Conservation (phyloP, 441 rosid species). For the Theobroma grandiflorum region DNA sequence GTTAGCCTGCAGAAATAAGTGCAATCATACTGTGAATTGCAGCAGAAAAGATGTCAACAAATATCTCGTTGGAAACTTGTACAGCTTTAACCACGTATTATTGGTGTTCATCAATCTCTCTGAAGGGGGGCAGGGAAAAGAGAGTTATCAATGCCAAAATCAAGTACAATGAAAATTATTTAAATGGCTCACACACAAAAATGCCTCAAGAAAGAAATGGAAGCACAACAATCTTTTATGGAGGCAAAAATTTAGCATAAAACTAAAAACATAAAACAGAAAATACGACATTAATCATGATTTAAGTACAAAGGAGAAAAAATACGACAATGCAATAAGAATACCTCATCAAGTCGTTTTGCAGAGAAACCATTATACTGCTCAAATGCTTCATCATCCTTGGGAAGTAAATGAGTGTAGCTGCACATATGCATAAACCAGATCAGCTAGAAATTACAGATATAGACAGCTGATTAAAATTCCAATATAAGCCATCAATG, state of each 20-base stretch:
- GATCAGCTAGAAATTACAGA: constrained; percentile 18
- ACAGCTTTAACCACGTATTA: constrained; percentile 23
- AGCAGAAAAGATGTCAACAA: not conserved
- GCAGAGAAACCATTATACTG: constrained; percentile 74
- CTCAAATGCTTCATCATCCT: constrained; percentile 90
- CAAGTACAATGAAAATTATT: constrained; percentile 13
- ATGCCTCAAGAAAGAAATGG: not conserved
- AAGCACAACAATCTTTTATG: not conserved
- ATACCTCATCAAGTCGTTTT: constrained; percentile 97
- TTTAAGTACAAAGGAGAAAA: not conserved
- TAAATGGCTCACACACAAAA: not conserved
- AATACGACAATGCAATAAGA: not conserved
- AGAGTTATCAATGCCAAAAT: not conserved
- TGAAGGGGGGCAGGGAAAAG: not conserved
- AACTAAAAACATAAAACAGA: not conserved
- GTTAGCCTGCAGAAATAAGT: constrained; percentile 74
- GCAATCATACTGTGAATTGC: constrained; percentile 4
- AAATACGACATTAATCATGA: not conserved
- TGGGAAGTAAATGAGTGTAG: constrained; percentile 95
- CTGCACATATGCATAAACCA: constrained; percentile 46
- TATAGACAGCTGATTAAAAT: constrained; percentile 1
- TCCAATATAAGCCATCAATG: not conserved
- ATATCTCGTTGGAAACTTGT: not conserved
- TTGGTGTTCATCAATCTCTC: constrained; percentile 9
- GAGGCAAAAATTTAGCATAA: constrained; percentile 11